Evolutionary conservation across 495 filamentous ascomycete species (phyloP).

Genomic region (Lichina pygmaea): DNA sequence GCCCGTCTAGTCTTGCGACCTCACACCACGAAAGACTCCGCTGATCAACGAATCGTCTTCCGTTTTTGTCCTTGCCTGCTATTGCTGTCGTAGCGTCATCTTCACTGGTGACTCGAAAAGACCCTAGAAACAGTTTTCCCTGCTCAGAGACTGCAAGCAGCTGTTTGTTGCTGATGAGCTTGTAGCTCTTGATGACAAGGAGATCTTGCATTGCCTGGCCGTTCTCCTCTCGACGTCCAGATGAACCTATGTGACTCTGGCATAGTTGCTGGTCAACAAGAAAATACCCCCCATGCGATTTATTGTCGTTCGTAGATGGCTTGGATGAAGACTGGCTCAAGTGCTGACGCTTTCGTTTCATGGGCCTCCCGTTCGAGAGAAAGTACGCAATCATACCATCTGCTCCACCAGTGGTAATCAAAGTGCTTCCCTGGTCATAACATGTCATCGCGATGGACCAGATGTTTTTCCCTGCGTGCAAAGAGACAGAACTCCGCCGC

Average conservation of each 20-base stretch:
- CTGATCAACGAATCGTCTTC: no score
- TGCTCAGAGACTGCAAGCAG: no score
- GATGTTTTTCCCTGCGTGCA: conserved; percentile 71
- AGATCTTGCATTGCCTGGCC: background rate
- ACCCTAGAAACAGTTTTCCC: no score
- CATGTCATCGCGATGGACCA: conserved; percentile 36
- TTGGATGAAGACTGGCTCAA: background rate
- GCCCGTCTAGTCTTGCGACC: no score
- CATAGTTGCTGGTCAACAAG: background rate
- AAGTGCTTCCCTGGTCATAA: conserved; percentile 5
- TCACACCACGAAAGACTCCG: no score
- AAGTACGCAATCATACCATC: conserved; percentile 26
- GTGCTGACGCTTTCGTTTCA: background rate
- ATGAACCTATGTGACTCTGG: background rate
- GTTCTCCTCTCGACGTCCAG: background rate
- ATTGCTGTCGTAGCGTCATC: no score
- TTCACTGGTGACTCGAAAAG: no score
- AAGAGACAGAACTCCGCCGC: background rate
- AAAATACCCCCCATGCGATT: background rate
- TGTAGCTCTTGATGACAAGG: no score
- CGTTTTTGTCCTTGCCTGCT: no score
- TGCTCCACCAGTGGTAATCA: conserved; percentile 60
- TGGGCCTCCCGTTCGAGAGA: background rate
- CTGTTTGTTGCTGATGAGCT: no score
- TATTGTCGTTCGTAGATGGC: background rate